phyloP scores from a whole-genome alignment of 225 moss, liverwort and hornwort genomes.

The Pseudoscleropodium purum region DNA sequence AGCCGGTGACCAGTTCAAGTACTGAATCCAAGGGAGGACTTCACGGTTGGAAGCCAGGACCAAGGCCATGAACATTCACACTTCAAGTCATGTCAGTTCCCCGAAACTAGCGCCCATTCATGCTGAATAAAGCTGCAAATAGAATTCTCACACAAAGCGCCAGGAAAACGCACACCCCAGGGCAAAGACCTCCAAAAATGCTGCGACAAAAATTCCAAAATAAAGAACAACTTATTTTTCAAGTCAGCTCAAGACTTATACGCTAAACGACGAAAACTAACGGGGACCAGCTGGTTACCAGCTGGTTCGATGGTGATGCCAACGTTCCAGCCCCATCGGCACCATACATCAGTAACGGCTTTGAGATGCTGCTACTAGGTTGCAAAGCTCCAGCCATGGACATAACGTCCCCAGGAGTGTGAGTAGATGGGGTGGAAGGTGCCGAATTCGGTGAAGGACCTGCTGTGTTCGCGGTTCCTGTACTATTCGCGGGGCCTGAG shows the following conservation, averaged over 20 bases:
- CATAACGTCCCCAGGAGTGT: slow-evolving; percentile 99
- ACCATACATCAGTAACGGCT: slow-evolving; percentile 98
- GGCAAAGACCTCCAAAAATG: neutral
- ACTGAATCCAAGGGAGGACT: neutral
- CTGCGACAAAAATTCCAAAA: neutral
- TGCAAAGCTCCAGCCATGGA: slow-evolving; percentile 91
- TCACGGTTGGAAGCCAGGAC: neutral
- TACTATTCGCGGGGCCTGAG: slow-evolving; percentile 99
- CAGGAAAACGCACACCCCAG: neutral
- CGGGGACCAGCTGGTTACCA: slow-evolving; percentile 69
- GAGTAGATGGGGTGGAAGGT: slow-evolving; percentile 99
- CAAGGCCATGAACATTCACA: neutral
- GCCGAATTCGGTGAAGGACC: slow-evolving; percentile 99
- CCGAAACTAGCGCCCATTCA: neutral
- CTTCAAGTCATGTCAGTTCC: neutral
- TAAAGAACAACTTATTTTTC: neutral
- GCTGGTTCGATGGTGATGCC: slow-evolving; percentile 97
- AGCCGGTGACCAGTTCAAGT: neutral
- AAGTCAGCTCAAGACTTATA: neutral
- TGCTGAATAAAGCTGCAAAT: neutral
- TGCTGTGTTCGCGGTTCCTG: slow-evolving; percentile 96
- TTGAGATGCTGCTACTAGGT: slow-evolving; percentile 98
- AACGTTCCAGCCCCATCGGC: slow-evolving; percentile 96
- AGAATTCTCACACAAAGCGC: neutral
- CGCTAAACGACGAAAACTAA: slow-evolving; percentile 31